phyloP scores from a whole-genome alignment of 2,329 filamentous ascomycete genomes.

The Fusarium acutatum region DNA sequence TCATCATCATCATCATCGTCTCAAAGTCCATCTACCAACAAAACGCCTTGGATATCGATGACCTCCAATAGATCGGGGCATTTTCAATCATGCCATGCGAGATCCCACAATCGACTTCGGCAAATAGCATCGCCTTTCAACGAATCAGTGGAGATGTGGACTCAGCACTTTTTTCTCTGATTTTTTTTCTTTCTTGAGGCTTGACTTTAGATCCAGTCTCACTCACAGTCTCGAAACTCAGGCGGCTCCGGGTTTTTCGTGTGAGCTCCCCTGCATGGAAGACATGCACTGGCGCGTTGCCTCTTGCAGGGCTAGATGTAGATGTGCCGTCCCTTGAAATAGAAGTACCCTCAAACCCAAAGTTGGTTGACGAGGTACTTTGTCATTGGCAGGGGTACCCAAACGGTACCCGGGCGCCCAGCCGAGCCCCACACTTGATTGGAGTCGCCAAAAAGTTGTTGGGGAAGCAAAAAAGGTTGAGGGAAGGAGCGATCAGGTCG shows the following conservation, averaged over 20 bases:
- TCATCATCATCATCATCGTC: background rate
- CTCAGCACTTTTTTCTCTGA: background rate
- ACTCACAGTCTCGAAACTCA: constrained; percentile 6
- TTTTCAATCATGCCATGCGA: background rate
- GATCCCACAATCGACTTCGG: background rate
- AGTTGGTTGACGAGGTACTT: background rate
- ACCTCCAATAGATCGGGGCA: background rate
- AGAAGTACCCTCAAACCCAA: background rate
- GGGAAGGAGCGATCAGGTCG: constrained; percentile 17
- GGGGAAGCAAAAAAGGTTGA: constrained; percentile 43
- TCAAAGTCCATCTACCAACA: background rate
- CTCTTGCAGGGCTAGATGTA: constrained; percentile 20
- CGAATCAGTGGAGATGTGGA: constrained; percentile 13
- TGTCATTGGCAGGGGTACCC: background rate
- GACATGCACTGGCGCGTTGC: constrained; percentile 21
- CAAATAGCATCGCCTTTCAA: constrained; percentile 4
- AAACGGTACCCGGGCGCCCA: constrained; percentile 9
- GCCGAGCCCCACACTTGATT: constrained; percentile 28
- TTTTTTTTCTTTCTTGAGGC: background rate
- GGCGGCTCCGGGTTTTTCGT: constrained; percentile 20
- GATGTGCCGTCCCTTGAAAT: constrained; percentile 12
- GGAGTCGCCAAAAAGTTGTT: constrained; percentile 43
- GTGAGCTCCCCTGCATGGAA: constrained; percentile 36
- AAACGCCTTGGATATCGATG: background rate
- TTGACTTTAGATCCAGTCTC: background rate